Percentiles rank a stretch among this genome's conserved stretches.
Evolutionary conservation across 2,329 filamentous ascomycete species (phyloP).

Genomic region (Westerdykella aurantiaca): DNA sequence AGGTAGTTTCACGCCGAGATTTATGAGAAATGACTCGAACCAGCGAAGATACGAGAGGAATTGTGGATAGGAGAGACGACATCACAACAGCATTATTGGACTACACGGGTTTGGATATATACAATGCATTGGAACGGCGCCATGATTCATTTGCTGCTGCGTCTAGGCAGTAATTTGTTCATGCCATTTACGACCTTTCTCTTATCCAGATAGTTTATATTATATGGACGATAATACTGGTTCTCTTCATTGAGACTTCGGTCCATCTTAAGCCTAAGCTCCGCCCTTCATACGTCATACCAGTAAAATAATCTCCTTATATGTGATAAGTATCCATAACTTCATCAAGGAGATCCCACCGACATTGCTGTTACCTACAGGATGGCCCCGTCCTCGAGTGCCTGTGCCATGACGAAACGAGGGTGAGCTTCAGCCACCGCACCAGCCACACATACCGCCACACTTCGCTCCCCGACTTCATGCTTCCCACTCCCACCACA

Average conservation of each 20-base stretch:
- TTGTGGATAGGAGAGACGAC: neutral
- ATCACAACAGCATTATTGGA: neutral
- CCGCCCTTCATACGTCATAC: no score
- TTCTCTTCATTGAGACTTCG: neutral
- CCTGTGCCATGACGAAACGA: conserved; percentile 21
- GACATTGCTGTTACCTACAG: neutral
- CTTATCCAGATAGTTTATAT: neutral
- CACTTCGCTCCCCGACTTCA: conserved; percentile 16
- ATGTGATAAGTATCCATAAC: neutral
- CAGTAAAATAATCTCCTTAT: no score
- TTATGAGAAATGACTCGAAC: neutral
- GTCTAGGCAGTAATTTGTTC: neutral
- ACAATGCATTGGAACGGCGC: neutral
- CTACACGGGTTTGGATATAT: no score
- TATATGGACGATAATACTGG: neutral
- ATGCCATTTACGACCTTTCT: no score
- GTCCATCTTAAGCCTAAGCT: no score
- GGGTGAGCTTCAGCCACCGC: conserved; percentile 9
- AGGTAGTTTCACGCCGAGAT: neutral
- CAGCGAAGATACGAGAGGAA: neutral
- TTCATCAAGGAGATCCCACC: neutral
- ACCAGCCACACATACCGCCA: conserved; percentile 19
- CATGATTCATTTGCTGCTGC: neutral
- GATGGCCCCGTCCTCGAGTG: neutral
- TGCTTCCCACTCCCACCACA: conserved; percentile 13